Conservation (phyloP, 208 protist species). For the Leishmania tarentolae region DNA sequence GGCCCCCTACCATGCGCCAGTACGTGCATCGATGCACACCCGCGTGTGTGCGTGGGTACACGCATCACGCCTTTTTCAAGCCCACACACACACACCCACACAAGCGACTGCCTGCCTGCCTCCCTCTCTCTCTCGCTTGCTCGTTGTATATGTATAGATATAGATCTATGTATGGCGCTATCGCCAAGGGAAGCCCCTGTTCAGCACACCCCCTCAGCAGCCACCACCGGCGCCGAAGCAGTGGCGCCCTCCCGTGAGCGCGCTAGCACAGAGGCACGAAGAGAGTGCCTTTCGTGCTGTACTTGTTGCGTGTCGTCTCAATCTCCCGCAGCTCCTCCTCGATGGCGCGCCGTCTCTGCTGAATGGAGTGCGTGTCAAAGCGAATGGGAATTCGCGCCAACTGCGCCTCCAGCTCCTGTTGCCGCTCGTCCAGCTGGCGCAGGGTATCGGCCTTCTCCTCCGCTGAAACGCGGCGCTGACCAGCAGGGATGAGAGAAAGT, state of each 20-base stretch:
- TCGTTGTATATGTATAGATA: too few species aligned
- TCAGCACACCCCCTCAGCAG: background rate
- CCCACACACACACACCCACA: too few species aligned
- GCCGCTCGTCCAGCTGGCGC: slow-evolving; percentile 44
- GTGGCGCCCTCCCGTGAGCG: background rate
- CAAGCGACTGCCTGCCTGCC: background rate
- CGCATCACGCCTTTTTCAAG: background rate
- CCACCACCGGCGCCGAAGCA: background rate
- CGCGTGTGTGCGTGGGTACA: background rate
- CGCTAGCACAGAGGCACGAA: slow-evolving; percentile 65
- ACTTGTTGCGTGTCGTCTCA: slow-evolving; percentile 63
- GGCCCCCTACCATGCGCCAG: background rate
- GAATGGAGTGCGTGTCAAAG: slow-evolving; percentile 81
- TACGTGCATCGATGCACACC: background rate
- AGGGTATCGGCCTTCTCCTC: slow-evolving; percentile 77
- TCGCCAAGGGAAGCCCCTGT: background rate
- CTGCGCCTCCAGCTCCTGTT: slow-evolving; percentile 78
- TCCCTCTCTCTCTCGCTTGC: too few species aligned
- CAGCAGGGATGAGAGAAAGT: slow-evolving; percentile 73
- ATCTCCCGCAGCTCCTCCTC: slow-evolving; percentile 79
- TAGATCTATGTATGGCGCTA: background rate
- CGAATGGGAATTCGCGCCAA: slow-evolving; percentile 83
- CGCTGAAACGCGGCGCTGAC: slow-evolving; percentile 79
- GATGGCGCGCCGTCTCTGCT: slow-evolving; percentile 55
- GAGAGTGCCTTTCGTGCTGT: slow-evolving; percentile 62